Evolutionary conservation across 106 monocot species (phyloP).

Genomic region (Platanthera zijinensis): DNA sequence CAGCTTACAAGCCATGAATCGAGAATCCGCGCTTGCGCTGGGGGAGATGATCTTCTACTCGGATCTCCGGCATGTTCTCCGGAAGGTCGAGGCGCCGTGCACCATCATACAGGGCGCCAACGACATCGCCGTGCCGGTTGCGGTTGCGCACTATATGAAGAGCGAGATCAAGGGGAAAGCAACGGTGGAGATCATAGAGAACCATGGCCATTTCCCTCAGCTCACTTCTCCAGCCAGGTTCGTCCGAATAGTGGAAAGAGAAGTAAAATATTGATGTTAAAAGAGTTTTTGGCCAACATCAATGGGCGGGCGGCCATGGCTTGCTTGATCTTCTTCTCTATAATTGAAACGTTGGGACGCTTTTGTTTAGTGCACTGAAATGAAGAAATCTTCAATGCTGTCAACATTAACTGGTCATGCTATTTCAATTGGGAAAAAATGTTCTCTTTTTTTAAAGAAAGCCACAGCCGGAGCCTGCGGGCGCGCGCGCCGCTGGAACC

Average conservation of each 20-base stretch:
- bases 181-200: conserved; percentile 2
- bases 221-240: conserved; percentile 7
- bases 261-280: too few relatives aligned
- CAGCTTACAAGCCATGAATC: conserved; percentile 4
- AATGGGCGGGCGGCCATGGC: too few relatives aligned
- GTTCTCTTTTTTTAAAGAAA: too few relatives aligned
- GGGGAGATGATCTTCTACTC: background rate
- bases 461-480: too few relatives aligned
- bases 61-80: background rate
- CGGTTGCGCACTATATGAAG: conserved; percentile 9
- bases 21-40: background rate
- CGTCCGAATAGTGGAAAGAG: conserved; percentile 1
- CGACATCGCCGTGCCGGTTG: conserved; percentile 4
- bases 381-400: too few relatives aligned
- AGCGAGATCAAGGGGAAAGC: conserved; percentile 11
- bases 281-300: too few relatives aligned
- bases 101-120: conserved; percentile 13
- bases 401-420: too few relatives aligned
- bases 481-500: too few relatives aligned
- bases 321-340: too few relatives aligned
- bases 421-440: too few relatives aligned
- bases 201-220: conserved; percentile 12
- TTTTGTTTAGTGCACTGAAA: too few relatives aligned
- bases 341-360: too few relatives aligned
- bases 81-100: conserved; percentile 4